A percentile compares a stretch with the other conserved stretches of the same genome.
These are phyloP conservation scores for Alternaria brassicicola DNA, from an alignment of 2,329 filamentous ascomycete species.

Conservation along the genomic window DNA sequence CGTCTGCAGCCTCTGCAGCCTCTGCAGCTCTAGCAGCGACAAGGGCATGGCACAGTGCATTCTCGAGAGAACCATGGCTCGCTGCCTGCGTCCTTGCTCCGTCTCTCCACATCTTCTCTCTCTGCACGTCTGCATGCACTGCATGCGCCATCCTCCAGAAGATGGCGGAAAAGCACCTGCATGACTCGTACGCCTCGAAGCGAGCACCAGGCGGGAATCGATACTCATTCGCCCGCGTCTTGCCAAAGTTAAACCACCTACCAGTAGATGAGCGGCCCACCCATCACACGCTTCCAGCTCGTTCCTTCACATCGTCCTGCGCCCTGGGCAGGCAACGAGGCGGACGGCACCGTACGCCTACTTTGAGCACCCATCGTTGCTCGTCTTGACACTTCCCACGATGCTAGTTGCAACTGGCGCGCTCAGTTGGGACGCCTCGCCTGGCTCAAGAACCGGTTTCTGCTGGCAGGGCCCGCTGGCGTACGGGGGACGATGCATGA, in stretches of 20 bases:
- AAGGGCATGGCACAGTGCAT: conserved; percentile 1
- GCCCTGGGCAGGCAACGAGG: background rate
- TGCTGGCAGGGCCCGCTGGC: background rate
- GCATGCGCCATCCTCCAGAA: background rate
- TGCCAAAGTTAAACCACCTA: conserved; percentile 7
- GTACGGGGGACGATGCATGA: conserved; percentile 12
- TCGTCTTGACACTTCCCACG: background rate
- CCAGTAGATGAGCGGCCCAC: background rate
- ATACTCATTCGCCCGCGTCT: conserved; percentile 13
- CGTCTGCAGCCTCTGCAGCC: conserved; percentile 1
- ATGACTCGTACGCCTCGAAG: conserved; percentile 11
- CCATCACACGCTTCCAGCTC: conserved; percentile 15
- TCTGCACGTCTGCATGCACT: background rate
- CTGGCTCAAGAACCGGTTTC: background rate
- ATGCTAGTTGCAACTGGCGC: conserved; percentile 1
- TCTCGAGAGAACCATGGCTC: background rate
- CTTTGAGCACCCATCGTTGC: background rate
- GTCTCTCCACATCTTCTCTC: background rate
- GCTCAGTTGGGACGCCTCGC: background rate
- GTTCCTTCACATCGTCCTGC: conserved; percentile 3
- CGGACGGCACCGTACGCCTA: background rate
- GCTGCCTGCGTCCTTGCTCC: background rate
- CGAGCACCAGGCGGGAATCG: conserved; percentile 7
- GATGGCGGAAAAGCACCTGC: background rate
- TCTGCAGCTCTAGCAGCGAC: background rate